Conservation (phyloP, 78 protist species). For the Emiliania huxleyi region DNA sequence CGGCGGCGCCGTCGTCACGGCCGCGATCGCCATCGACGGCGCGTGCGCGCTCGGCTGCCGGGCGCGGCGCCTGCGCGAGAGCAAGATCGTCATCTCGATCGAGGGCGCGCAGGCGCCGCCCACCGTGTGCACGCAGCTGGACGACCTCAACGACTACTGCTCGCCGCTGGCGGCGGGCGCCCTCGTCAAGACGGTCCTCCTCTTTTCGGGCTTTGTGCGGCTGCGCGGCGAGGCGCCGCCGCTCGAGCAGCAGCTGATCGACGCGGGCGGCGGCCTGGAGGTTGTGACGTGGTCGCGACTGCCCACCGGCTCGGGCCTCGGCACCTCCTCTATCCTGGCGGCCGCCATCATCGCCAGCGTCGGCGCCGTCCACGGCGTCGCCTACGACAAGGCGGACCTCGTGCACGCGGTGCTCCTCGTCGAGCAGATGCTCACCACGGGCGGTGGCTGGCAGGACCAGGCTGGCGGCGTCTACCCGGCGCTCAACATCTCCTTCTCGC, state of each 20-base stretch:
- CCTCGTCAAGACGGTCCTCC: conserved; percentile 13
- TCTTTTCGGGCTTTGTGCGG: background rate
- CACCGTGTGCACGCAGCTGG: background rate
- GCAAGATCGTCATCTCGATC: background rate
- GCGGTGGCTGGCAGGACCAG: conserved; percentile 84
- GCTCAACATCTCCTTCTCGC: conserved; percentile 23
- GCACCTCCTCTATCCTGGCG: conserved; percentile 56
- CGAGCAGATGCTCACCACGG: conserved; percentile 75
- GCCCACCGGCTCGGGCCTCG: conserved; percentile 72
- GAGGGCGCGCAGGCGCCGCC: background rate
- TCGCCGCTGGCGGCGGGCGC: conserved; percentile 31
- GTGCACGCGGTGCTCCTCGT: conserved; percentile 55
- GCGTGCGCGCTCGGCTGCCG: background rate
- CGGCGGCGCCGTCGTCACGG: conserved; percentile 52
- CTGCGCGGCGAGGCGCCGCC: background rate
- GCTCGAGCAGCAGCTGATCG: background rate
- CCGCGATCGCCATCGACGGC: conserved; percentile 12
- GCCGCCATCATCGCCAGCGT: conserved; percentile 50
- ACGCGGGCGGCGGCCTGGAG: conserved; percentile 69
- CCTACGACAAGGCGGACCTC: background rate
- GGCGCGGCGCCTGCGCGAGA: background rate
- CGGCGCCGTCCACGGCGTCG: background rate
- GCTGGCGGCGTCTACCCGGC: conserved; percentile 71
- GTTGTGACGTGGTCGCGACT: conserved; percentile 18
- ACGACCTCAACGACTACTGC: background rate